Conservation (phyloP, 2,329 filamentous ascomycete species). For the Sphaerulina musiva region DNA sequence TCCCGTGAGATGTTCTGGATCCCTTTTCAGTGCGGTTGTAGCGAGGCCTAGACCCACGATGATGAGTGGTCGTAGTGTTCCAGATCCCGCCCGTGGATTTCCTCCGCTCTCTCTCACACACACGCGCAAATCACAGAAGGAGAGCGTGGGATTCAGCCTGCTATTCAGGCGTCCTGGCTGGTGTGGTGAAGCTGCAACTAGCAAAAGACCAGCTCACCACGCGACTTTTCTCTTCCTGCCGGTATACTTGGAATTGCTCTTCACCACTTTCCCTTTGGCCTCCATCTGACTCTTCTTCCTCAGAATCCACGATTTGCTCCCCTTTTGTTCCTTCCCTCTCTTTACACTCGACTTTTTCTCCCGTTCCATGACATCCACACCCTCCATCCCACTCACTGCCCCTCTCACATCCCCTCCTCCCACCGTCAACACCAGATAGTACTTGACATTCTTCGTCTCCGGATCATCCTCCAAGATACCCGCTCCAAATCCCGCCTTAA, state of each 20-base stretch:
- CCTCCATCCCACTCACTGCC: slow-evolving; percentile 82
- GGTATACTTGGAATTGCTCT: slow-evolving; percentile 86
- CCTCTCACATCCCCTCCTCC: slow-evolving; percentile 77
- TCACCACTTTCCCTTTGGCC: slow-evolving; percentile 88
- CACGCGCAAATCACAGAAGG: too few relatives aligned
- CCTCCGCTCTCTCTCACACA: too few relatives aligned
- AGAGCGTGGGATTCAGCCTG: too few relatives aligned
- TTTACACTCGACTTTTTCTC: slow-evolving; percentile 46
- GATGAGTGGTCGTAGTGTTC: too few relatives aligned
- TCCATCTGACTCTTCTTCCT: slow-evolving; percentile 92
- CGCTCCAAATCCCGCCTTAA: slow-evolving; percentile 90
- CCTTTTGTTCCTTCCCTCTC: slow-evolving; percentile 58
- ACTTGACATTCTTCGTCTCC: slow-evolving; percentile 90
- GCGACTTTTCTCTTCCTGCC: slow-evolving; percentile 75
- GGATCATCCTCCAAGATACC: slow-evolving; percentile 92
- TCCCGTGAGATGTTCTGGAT: too few relatives aligned
- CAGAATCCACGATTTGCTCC: slow-evolving; percentile 75
- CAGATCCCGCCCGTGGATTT: too few relatives aligned
- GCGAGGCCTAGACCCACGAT: too few relatives aligned
- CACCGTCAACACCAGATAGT: slow-evolving; percentile 92
- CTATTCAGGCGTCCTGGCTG: too few relatives aligned
- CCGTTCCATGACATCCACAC: slow-evolving; percentile 67
- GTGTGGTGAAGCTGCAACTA: neutral
- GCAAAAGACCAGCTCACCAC: slow-evolving; percentile 50
- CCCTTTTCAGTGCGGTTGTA: too few relatives aligned